Percentiles rank a stretch among this genome's conserved stretches.
Conservation (phyloP, 2,329 filamentous ascomycete genomes). For the Aspergillus sp. region DNA sequence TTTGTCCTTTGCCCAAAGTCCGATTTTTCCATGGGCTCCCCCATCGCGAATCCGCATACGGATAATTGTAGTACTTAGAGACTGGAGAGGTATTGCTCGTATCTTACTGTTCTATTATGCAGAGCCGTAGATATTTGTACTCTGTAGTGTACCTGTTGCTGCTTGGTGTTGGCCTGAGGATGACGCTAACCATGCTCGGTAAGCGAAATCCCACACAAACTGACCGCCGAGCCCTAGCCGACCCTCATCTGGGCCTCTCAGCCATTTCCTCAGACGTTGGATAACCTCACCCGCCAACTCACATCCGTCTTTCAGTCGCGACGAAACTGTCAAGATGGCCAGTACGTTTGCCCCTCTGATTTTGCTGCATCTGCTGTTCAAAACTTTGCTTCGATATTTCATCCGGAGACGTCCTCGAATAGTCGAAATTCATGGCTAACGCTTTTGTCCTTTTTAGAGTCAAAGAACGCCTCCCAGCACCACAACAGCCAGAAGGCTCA, state of each 20-base stretch:
- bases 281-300: slow-evolving; percentile 38
- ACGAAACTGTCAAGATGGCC: slow-evolving; percentile 48
- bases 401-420: background rate
- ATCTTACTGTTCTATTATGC: too few relatives aligned
- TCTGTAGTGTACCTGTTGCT: background rate
- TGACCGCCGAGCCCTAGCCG: slow-evolving; percentile 35
- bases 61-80: too few relatives aligned
- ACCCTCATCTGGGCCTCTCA: slow-evolving; percentile 23
- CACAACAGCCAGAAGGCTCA: slow-evolving; percentile 99
- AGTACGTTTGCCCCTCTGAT: slow-evolving; percentile 36
- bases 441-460: slow-evolving; percentile 62
- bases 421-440: slow-evolving; percentile 25
- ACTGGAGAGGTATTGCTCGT: background rate
- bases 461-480: slow-evolving; percentile 99
- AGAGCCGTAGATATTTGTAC: background rate
- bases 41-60: too few relatives aligned
- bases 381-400: background rate
- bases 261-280: slow-evolving; percentile 31
- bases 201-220: slow-evolving; percentile 45
- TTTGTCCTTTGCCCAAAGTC: too few relatives aligned
- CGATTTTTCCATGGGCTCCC: too few relatives aligned
- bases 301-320: slow-evolving; percentile 37
- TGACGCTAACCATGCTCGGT: slow-evolving; percentile 26
- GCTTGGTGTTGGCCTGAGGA: too few relatives aligned
- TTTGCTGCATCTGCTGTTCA: background rate